Evolutionary conservation across 2,329 filamentous ascomycete species (phyloP).

Genomic region (Nigrospora oryzae): DNA sequence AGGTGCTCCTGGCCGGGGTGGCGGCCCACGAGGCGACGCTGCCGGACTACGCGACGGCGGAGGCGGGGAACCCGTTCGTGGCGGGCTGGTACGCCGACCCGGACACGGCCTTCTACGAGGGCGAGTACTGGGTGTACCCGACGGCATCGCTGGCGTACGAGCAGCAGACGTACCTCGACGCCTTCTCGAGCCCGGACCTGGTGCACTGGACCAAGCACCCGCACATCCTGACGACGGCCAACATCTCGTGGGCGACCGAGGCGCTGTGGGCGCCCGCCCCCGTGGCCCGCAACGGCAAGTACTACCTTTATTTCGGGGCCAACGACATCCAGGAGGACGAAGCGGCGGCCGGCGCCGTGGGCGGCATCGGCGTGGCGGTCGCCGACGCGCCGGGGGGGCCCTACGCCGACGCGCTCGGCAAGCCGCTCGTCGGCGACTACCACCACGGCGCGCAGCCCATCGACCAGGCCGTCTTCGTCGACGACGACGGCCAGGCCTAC

Average conservation of each 20-base stretch:
- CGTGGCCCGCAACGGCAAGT: conserved; percentile 30
- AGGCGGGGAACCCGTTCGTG: conserved; percentile 38
- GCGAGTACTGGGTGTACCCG: conserved; percentile 38
- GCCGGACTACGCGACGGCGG: conserved; percentile 28
- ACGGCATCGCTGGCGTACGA: conserved; percentile 35
- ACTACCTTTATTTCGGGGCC: conserved; percentile 41
- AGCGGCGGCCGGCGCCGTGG: conserved; percentile 16
- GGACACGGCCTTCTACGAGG: conserved; percentile 35
- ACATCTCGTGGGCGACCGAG: conserved; percentile 32
- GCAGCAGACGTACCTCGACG: conserved; percentile 39
- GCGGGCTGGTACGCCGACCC: conserved; percentile 43
- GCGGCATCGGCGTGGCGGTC: conserved; percentile 32
- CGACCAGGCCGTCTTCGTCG: conserved; percentile 34
- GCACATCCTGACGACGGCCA: conserved; percentile 28
- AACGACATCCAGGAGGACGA: conserved; percentile 32
- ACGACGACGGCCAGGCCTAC: conserved; percentile 29
- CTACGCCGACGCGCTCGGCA: conserved; percentile 30
- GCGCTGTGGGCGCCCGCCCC: conserved; percentile 41
- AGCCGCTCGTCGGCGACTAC: conserved; percentile 31
- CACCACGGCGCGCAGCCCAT: conserved; percentile 39
- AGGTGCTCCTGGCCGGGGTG: too few species aligned
- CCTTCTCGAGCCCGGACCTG: conserved; percentile 39
- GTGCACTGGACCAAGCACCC: conserved; percentile 38
- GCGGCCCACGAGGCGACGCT: not conserved
- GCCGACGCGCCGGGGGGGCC: conserved; percentile 27